A percentile compares a stretch with the other conserved stretches of the same genome.
phyloP scores from a whole-genome alignment of 345 rosid genomes.

The Arabidopsis thaliana region DNA sequence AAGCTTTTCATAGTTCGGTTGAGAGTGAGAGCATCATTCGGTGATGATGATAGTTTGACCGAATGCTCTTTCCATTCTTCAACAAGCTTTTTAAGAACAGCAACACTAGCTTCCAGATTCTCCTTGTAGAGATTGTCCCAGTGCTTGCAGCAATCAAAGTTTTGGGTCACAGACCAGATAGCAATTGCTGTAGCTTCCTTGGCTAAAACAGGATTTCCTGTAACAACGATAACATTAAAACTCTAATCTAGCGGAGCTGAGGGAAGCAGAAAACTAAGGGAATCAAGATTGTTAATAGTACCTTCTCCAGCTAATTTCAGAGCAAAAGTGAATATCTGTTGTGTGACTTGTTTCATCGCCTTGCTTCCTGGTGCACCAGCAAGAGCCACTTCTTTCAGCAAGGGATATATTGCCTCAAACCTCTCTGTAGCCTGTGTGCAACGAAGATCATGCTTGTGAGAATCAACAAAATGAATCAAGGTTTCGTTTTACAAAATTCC shows the following conservation, averaged over 20 bases:
- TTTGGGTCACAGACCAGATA: slow-evolving; percentile 65
- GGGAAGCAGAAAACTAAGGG: not conserved
- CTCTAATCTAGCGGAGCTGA: not conserved
- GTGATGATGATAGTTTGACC: slow-evolving; percentile 48
- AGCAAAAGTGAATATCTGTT: slow-evolving; percentile 61
- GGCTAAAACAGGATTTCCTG: slow-evolving; percentile 64
- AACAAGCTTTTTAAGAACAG: slow-evolving; percentile 56
- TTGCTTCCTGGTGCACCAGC: slow-evolving; percentile 75
- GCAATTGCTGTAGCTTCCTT: slow-evolving; percentile 69
- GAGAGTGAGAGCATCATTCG: slow-evolving; percentile 51
- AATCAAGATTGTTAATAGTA: slow-evolving; percentile 29
- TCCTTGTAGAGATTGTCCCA: slow-evolving; percentile 76
- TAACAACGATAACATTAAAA: slow-evolving; percentile 7
- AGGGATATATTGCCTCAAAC: slow-evolving; percentile 66
- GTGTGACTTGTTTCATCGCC: slow-evolving; percentile 76
- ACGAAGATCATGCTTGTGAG: slow-evolving; percentile 18
- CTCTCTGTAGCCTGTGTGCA: slow-evolving; percentile 77
- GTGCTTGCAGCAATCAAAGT: slow-evolving; percentile 73
- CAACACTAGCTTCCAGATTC: slow-evolving; percentile 61
- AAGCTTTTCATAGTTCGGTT: slow-evolving; percentile 60
- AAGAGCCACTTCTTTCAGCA: slow-evolving; percentile 71
- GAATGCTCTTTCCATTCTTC: slow-evolving; percentile 70
- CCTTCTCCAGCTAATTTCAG: slow-evolving; percentile 72
- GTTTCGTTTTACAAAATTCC: slow-evolving; percentile 22
- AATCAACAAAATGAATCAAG: not conserved